Evolutionary conservation across 1,284 basidiomycete genomes (phyloP).

Genomic region (Moesziomyces globuligerus): DNA sequence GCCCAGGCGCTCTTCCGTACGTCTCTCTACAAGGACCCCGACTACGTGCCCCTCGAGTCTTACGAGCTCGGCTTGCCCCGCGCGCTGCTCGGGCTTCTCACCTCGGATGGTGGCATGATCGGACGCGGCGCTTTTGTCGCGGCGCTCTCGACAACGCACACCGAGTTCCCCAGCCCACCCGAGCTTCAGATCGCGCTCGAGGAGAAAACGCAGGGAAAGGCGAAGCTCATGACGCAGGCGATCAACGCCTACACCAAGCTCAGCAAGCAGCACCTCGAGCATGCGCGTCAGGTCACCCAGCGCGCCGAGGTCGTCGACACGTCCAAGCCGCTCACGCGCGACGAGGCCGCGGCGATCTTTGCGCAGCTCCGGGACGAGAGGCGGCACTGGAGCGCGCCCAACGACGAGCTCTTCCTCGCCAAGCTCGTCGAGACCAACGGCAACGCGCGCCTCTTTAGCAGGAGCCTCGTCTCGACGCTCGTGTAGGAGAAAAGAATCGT

Average conservation of each 20-base stretch:
- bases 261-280: conserved; percentile 40
- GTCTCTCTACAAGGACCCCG: conserved; percentile 80
- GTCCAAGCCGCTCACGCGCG: conserved; percentile 23
- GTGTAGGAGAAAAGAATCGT: conserved; percentile 26
- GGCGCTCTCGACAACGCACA: conserved; percentile 50
- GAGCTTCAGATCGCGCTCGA: conserved; percentile 48
- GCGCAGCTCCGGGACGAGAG: conserved; percentile 48
- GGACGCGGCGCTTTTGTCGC: conserved; percentile 44
- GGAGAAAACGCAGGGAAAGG: conserved; percentile 12
- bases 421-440: conserved; percentile 61
- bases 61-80: conserved; percentile 85
- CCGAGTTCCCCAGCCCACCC: conserved; percentile 41
- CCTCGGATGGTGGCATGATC: conserved; percentile 12
- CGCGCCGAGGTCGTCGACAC: conserved; percentile 36
- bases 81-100: conserved; percentile 45
- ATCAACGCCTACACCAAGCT: conserved; percentile 58
- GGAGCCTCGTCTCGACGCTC: conserved; percentile 42
- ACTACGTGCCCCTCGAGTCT: conserved; percentile 77
- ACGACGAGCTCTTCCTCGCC: conserved; percentile 60
- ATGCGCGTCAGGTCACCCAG: conserved; percentile 27
- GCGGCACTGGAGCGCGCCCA: conserved; percentile 45
- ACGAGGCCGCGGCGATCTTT: conserved; percentile 52
- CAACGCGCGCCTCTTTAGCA: conserved; percentile 53
- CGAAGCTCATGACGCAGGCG: conserved; percentile 24
- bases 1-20: conserved; percentile 82